Evolutionary conservation across 2,329 filamentous ascomycete species (phyloP).

Genomic region (Pseudohalonectria lignicola): DNA sequence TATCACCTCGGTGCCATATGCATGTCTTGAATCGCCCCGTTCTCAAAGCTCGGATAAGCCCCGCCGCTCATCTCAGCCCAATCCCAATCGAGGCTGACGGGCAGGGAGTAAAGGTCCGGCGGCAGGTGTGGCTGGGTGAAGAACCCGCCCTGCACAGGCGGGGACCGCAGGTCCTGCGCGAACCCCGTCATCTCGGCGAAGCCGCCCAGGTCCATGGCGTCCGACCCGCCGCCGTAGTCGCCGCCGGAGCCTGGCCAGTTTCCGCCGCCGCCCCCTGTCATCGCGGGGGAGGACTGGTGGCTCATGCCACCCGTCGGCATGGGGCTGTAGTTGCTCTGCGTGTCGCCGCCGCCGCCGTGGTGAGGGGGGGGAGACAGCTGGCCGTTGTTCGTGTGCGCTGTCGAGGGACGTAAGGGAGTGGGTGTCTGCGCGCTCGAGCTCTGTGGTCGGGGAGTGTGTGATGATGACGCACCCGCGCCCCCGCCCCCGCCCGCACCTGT

Average conservation of each 20-base stretch:
- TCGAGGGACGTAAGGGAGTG: constrained; percentile 15
- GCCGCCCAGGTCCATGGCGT: constrained; percentile 14
- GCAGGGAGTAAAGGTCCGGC: constrained; percentile 89
- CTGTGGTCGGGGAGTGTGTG: constrained; percentile 18
- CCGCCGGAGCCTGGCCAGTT: constrained; percentile 23
- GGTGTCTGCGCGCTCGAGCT: constrained; percentile 15
- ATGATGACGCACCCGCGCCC: neutral
- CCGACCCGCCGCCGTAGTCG: constrained; percentile 1
- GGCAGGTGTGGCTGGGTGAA: constrained; percentile 85
- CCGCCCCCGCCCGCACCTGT: neutral
- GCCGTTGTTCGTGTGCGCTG: constrained; percentile 7
- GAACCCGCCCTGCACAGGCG: constrained; percentile 16
- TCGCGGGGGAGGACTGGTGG: constrained; percentile 31
- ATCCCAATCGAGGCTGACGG: constrained; percentile 91
- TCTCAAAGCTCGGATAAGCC: constrained; percentile 52
- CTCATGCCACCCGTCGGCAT: constrained; percentile 22
- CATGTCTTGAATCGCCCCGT: constrained; percentile 45
- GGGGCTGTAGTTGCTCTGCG: constrained; percentile 21
- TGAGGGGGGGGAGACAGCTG: constrained; percentile 17
- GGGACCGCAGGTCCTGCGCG: constrained; percentile 21
- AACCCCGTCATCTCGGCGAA: constrained; percentile 36
- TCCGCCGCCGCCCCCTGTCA: constrained; percentile 26
- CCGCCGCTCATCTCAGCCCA: constrained; percentile 60
- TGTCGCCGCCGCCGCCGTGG: constrained; percentile 6
- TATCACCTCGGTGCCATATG: too few species aligned